Evolutionary conservation across 352 stramenopile species (phyloP), one percentile per base, ranked within the genome.

Genomic region (Paralagenidium karlingii): DNA sequence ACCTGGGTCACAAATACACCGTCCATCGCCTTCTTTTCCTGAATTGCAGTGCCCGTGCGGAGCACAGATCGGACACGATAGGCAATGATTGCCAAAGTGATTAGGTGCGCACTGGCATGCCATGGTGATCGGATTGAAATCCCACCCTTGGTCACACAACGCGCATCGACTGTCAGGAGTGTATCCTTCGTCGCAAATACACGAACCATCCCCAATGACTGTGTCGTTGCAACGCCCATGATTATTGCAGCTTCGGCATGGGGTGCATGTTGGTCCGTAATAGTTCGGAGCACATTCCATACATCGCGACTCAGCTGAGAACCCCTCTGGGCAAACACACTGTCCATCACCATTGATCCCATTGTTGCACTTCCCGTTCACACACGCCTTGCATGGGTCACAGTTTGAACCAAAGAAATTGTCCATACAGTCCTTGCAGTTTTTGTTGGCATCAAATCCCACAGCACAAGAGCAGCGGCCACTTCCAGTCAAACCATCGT

Each of bases 51-150:
- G 77, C 6, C 77, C 77, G 38, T 91, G 77, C 8, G 77, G 77
- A 5, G 75, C 74, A 43, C 77, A 91, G 26, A 91, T 91, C 33
- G 77, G 77, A 37, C 77, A 91, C 18, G 71, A 87, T 6, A 82
- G 53, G 31, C 77, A 91, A 53, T 84, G 74, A 2, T 50, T 12
- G 4, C 77, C 77, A 43, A 88, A 91, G 43, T 91, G 77, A 41
- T 88, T 59, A 6, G 77, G 77, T 12, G 77, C 64, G 49, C 77
- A 91, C 52, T 91, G 77, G 25, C 77, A 91, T 29, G 67, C 75
- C 77, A 91, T 91, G 2, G 71, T 85, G 41, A 68, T 83, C 5
- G 77, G 77, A 31, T 91, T 91, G 36, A 91, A 91, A 43, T 91
- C 77, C 77, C 77, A 91, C 5, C 77, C 77, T 51, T 86, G 60